A percentile compares a stretch with the other conserved stretches of the same genome.
phyloP scores from a whole-genome alignment of 2,329 filamentous ascomycete genomes.

The Didymella segeticola region DNA sequence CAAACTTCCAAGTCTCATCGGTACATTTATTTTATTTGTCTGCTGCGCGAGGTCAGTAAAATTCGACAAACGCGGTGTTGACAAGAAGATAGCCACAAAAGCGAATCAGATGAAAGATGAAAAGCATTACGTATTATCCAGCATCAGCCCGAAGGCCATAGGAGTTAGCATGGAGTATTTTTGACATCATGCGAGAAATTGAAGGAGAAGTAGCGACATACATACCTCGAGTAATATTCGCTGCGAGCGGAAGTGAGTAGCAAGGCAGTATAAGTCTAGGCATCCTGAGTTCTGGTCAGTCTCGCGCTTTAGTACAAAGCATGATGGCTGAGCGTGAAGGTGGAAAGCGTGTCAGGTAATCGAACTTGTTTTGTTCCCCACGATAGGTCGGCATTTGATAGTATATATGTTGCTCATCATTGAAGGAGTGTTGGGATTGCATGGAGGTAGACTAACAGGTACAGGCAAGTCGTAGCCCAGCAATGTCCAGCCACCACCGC shows the following conservation, averaged over 20 bases:
- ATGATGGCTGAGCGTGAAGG: background rate
- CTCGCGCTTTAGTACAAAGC: background rate
- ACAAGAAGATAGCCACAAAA: background rate
- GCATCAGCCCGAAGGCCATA: conserved; percentile 44
- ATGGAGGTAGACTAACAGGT: conserved; percentile 26
- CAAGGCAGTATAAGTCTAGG: background rate
- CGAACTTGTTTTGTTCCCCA: conserved; percentile 49
- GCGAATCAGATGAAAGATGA: conserved; percentile 50
- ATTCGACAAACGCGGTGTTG: conserved; percentile 1
- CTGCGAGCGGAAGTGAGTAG: background rate
- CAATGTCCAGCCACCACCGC: conserved; percentile 15
- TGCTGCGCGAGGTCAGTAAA: conserved; percentile 7
- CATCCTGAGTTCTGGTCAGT: conserved; percentile 26
- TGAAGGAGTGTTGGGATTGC: conserved; percentile 13
- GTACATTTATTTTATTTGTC: background rate
- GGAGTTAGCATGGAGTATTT: conserved; percentile 50
- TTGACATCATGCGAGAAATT: conserved; percentile 41
- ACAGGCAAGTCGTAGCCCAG: conserved; percentile 21
- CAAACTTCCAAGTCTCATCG: background rate
- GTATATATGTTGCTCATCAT: conserved; percentile 49
- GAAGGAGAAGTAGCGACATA: conserved; percentile 5
- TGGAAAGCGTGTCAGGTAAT: conserved; percentile 43
- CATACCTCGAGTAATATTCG: conserved; percentile 16
- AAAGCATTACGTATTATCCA: conserved; percentile 47
- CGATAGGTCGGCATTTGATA: conserved; percentile 50